Conservation (phyloP, 2,329 filamentous ascomycete species). For the Calonectria pteridis region DNA sequence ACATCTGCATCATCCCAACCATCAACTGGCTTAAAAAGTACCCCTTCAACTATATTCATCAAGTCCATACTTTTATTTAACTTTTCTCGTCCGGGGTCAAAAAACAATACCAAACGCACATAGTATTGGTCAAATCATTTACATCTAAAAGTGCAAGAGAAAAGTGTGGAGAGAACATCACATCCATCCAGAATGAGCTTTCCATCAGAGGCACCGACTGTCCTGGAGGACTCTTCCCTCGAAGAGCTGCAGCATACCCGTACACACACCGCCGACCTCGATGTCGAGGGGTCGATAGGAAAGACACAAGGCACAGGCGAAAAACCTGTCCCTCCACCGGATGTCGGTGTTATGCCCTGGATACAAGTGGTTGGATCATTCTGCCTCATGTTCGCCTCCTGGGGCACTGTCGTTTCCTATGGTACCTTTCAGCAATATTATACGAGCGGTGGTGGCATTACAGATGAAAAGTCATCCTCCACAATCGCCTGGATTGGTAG, state of each 20-base stretch:
- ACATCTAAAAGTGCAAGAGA: too few species aligned
- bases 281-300: not conserved
- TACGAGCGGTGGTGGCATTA: conserved; percentile 41
- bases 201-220: not conserved
- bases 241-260: not conserved
- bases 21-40: not conserved
- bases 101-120: accelerated
- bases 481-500: conserved; percentile 54
- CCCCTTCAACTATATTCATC: not conserved
- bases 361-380: not conserved
- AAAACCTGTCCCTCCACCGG: not conserved
- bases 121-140: not conserved
- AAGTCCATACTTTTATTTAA: not conserved
- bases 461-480: conserved; percentile 34
- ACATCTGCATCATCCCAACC: not conserved
- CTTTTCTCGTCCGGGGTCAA: accelerated
- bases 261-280: not conserved
- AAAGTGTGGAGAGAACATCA: too few species aligned
- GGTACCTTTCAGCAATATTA: conserved; percentile 54
- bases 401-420: not conserved
- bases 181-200: not conserved
- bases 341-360: not conserved
- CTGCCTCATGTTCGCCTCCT: not conserved
- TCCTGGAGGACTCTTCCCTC: not conserved
- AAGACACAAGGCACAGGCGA: not conserved